These are phyloP conservation scores for Ogataea neopini DNA, from an alignment of 805 yeast species.

Conservation along the genomic window DNA sequence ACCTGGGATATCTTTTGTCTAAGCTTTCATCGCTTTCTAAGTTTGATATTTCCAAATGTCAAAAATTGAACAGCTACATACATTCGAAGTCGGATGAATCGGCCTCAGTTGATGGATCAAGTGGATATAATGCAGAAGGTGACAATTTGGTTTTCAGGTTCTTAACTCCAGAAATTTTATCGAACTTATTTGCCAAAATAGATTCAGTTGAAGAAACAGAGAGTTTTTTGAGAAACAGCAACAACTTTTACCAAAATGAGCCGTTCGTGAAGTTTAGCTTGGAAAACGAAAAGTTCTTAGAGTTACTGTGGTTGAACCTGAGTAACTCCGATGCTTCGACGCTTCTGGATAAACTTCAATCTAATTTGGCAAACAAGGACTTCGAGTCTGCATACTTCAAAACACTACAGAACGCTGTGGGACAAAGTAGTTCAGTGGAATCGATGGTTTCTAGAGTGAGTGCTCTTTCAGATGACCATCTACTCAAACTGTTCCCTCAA, in stretches of 20 bases:
- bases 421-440: not conserved
- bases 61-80: constrained; percentile 23
- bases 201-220: constrained; percentile 19
- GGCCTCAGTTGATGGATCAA: constrained; percentile 1
- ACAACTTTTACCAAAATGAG: constrained; percentile 23
- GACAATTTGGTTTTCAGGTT: constrained; percentile 31
- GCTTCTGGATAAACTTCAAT: constrained; percentile 26
- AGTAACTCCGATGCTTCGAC: not conserved
- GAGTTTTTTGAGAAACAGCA: constrained; percentile 26
- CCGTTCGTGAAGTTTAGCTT: constrained; percentile 20
- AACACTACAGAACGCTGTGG: constrained; percentile 13
- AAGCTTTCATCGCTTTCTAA: constrained; percentile 16
- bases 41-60: constrained; percentile 26
- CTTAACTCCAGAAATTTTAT: constrained; percentile 37
- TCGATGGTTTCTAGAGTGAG: constrained; percentile 8
- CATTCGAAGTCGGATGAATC: constrained; percentile 18
- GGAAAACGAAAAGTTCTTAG: constrained; percentile 18
- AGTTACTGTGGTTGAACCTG: constrained; percentile 15
- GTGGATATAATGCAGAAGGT: constrained; percentile 10
- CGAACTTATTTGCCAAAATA: constrained; percentile 36
- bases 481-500: constrained; percentile 10
- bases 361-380: constrained; percentile 14
- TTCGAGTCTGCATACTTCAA: constrained; percentile 18
- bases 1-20: constrained; percentile 10
- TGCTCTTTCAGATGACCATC: constrained; percentile 1